Conservation (phyloP, 192 early-diverging fungal species). For the Linnemannia elongata region DNA sequence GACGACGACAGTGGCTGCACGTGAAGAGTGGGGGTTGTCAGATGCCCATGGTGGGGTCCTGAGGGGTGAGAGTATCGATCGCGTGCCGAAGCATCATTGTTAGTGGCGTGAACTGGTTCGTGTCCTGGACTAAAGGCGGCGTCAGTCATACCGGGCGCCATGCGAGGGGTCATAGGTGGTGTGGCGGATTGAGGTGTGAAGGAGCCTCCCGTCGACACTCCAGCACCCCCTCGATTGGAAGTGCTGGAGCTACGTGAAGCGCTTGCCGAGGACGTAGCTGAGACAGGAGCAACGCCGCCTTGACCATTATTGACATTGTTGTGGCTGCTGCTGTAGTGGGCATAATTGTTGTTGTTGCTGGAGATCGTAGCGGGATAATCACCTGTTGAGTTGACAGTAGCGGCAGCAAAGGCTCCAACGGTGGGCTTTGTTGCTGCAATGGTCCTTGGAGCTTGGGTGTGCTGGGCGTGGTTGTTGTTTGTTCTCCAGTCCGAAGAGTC, state of each 20-base stretch:
- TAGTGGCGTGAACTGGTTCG: background rate
- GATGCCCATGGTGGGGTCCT: background rate
- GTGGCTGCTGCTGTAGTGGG: background rate
- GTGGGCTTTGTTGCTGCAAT: constrained; percentile 44
- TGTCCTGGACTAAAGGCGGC: background rate
- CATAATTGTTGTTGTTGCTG: constrained; percentile 6
- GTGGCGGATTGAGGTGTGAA: constrained; percentile 45
- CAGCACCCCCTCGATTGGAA: constrained; percentile 29
- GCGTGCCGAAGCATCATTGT: background rate
- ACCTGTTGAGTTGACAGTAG: constrained; percentile 8
- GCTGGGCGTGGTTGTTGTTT: background rate
- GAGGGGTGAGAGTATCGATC: constrained; percentile 10
- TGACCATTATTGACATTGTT: constrained; percentile 1
- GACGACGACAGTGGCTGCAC: background rate
- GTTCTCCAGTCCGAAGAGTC: background rate
- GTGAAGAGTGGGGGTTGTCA: background rate
- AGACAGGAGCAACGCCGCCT: background rate
- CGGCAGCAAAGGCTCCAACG: constrained; percentile 15
- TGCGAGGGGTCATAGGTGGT: constrained; percentile 41
- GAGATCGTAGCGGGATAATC: background rate
- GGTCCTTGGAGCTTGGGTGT: constrained; percentile 30
- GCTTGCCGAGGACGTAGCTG: constrained; percentile 42
- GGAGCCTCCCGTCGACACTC: constrained; percentile 26
- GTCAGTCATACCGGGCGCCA: constrained; percentile 3
- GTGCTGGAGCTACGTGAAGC: constrained; percentile 55